A percentile compares a stretch with the other conserved stretches of the same genome.
phyloP scores from a whole-genome alignment of 495 filamentous ascomycete species.

The Penicillium canariense region DNA sequence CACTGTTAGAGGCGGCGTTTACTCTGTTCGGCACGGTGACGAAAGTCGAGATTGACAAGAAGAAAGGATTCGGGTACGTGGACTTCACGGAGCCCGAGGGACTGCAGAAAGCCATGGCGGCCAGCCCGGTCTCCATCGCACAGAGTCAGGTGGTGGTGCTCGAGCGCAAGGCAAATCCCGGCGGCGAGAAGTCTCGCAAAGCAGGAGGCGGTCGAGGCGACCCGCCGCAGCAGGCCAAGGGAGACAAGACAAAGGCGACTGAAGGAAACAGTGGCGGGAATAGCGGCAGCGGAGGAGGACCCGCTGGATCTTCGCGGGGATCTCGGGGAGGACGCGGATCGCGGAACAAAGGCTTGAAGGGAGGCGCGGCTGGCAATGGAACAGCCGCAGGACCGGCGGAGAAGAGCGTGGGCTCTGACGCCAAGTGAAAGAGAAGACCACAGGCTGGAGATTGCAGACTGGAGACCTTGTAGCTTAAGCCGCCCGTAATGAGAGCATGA shows the following conservation, averaged over 20 bases:
- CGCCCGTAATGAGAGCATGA: not conserved
- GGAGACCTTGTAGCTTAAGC: not conserved
- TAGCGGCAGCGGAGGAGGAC: constrained; percentile 8
- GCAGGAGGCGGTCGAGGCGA: constrained; percentile 34
- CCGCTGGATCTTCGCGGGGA: constrained; percentile 37
- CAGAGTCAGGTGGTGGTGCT: constrained; percentile 84
- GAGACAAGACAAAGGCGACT: constrained; percentile 4
- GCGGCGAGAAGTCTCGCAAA: constrained; percentile 40
- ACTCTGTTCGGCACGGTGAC: constrained; percentile 65
- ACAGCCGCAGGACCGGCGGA: constrained; percentile 5
- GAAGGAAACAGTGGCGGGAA: constrained; percentile 8
- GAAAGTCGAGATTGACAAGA: constrained; percentile 84
- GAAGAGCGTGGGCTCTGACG: constrained; percentile 19
- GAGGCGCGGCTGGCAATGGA: constrained; percentile 1
- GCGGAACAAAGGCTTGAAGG: constrained; percentile 30
- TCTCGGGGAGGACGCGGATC: constrained; percentile 34
- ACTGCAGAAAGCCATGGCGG: constrained; percentile 73
- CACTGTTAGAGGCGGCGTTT: constrained; percentile 69
- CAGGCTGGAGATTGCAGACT: not conserved
- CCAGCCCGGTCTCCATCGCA: constrained; percentile 75
- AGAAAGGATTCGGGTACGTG: constrained; percentile 89
- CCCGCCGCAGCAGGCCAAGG: constrained; percentile 3
- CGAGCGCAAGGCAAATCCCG: constrained; percentile 63
- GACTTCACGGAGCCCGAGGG: constrained; percentile 72
- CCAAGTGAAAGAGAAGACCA: constrained; percentile 4